Conservation (phyloP, 805 yeast genomes). For the Candida nitratophila region DNA sequence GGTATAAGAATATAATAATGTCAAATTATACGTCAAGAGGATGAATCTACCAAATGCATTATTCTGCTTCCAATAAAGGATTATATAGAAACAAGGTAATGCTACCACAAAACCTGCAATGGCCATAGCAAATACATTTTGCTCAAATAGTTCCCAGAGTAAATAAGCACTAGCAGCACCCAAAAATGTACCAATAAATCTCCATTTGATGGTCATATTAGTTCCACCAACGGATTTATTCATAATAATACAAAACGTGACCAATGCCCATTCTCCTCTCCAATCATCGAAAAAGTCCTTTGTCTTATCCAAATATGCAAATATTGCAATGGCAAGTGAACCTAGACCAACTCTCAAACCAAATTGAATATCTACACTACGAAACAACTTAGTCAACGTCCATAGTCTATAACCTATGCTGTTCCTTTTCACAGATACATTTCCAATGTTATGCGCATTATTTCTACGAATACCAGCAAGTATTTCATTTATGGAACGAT, state of each 20-base stretch:
- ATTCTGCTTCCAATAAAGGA: constrained; percentile 58
- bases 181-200: constrained; percentile 64
- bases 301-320: constrained; percentile 59
- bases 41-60: constrained; percentile 66
- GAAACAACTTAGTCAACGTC: constrained; percentile 43
- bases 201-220: constrained; percentile 67
- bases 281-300: constrained; percentile 49
- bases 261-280: constrained; percentile 82
- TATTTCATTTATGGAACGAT: constrained; percentile 28
- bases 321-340: constrained; percentile 53
- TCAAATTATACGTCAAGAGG: constrained; percentile 67
- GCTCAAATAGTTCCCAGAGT: constrained; percentile 54
- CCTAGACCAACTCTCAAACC: constrained; percentile 79
- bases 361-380: constrained; percentile 65
- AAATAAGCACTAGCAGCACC: constrained; percentile 61
- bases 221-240: constrained; percentile 82
- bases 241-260: constrained; percentile 80
- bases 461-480: constrained; percentile 11
- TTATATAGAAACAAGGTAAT: constrained; percentile 46
- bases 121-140: constrained; percentile 46
- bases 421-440: not conserved
- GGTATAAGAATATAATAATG: constrained; percentile 70
- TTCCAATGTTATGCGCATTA: constrained; percentile 1
- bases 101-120: constrained; percentile 39
- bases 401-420: constrained; percentile 32